Conservation (phyloP, 805 yeast species). For the Pichia thaimueangensis region DNA sequence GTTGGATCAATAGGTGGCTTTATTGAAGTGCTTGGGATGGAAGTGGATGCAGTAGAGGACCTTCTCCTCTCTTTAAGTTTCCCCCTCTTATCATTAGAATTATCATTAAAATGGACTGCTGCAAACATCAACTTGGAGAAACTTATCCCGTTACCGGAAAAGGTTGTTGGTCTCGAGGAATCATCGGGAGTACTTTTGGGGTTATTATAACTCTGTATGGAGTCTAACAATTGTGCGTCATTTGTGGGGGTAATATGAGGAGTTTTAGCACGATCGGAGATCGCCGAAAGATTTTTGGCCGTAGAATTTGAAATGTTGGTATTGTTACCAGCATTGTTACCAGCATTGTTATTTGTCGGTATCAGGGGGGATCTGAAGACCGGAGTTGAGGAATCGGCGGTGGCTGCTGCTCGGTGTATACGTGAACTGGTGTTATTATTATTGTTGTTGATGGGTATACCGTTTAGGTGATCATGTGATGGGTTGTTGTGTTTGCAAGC, state of each 20-base stretch:
- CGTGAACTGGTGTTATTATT: no score
- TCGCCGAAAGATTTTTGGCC: no score
- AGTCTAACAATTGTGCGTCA: not conserved
- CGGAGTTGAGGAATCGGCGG: not conserved
- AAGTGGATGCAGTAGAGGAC: not conserved
- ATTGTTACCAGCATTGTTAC: not conserved
- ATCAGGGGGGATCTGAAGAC: no score
- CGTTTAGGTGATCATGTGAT: no score
- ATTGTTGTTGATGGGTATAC: no score
- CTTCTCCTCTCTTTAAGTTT: conserved; percentile 1
- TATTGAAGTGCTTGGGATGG: not conserved
- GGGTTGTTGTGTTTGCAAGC: no score
- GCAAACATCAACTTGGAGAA: conserved; percentile 74
- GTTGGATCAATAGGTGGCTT: conserved; percentile 11
- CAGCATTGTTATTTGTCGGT: no score
- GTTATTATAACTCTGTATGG: conserved; percentile 1
- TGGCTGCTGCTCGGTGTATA: no score
- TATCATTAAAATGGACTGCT: conserved; percentile 57
- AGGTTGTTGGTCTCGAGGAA: conserved; percentile 29
- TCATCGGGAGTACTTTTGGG: conserved; percentile 18
- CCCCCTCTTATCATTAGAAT: not conserved
- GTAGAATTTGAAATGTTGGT: not conserved
- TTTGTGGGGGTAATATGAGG: no score
- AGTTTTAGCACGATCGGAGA: no score
- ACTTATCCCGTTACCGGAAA: conserved; percentile 54